A percentile compares a stretch with the other conserved stretches of the same genome.
These are phyloP conservation scores for Pyronema omphalodes DNA, from an alignment of 495 filamentous ascomycete species.

Conservation along the genomic window DNA sequence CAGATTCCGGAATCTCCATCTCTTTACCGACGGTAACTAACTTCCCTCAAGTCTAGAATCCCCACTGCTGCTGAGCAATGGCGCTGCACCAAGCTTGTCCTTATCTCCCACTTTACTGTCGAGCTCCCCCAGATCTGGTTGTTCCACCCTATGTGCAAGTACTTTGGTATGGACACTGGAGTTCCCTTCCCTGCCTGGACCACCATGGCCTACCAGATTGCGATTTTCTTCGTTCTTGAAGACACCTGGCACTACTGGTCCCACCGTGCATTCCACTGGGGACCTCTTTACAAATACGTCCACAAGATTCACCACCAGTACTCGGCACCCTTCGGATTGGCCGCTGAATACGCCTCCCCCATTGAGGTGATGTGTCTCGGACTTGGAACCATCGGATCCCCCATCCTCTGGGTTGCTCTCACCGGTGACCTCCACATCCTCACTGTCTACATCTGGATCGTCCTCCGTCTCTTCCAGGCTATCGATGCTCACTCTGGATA, in stretches of 20 bases:
- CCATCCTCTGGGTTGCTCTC: conserved; percentile 68
- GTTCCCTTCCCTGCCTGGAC: conserved; percentile 73
- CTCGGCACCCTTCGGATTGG: conserved; percentile 88
- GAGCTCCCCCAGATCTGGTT: conserved; percentile 98
- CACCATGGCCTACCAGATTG: conserved; percentile 82
- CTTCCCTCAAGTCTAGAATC: conserved; percentile 51
- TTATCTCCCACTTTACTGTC: conserved; percentile 87
- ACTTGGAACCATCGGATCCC: conserved; percentile 66
- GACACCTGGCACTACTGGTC: conserved; percentile 98
- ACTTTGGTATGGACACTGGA: conserved; percentile 68
- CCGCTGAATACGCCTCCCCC: conserved; percentile 92
- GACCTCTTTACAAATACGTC: conserved; percentile 77
- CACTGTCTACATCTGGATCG: conserved; percentile 97
- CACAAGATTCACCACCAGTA: conserved; percentile 99
- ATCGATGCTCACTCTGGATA: conserved; percentile 96
- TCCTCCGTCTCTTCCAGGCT: conserved; percentile 82
- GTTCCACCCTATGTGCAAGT: conserved; percentile 95
- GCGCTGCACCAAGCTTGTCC: conserved; percentile 78
- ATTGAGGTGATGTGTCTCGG: conserved; percentile 97
- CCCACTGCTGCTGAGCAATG: conserved; percentile 82
- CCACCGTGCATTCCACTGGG: conserved; percentile 89
- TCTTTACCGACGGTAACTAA: neutral
- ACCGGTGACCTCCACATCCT: conserved; percentile 80
- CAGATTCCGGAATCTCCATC: too few relatives aligned
- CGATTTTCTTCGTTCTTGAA: conserved; percentile 86